These are phyloP conservation scores for Tetramitus jugosus DNA, from an alignment of 208 protist species.

Conservation along the genomic window DNA sequence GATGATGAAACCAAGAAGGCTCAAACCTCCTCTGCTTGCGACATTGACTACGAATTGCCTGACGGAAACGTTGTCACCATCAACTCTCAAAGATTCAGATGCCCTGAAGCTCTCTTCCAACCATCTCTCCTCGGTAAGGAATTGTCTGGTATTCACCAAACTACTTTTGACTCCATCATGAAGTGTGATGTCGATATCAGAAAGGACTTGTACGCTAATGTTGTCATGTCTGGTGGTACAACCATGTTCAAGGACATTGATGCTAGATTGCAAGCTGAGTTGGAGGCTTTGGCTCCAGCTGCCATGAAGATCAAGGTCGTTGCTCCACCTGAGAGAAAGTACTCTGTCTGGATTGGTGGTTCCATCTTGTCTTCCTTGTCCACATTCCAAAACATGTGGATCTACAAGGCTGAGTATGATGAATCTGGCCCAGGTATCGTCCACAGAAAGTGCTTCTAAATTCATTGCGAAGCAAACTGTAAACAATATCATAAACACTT, in stretches of 20 bases:
- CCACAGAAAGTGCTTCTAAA: too few relatives aligned
- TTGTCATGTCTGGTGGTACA: too few relatives aligned
- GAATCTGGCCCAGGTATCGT: too few relatives aligned
- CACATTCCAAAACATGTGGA: conserved; percentile 66
- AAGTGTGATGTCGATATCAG: conserved; percentile 83
- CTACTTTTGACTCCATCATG: conserved; percentile 91
- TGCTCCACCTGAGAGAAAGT: too few relatives aligned
- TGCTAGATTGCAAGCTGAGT: conserved; percentile 70
- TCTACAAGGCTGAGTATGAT: conserved; percentile 82
- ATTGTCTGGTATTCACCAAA: conserved; percentile 85
- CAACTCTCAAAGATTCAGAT: too few relatives aligned
- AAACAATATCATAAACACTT: too few relatives aligned
- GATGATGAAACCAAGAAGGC: conserved; percentile 54
- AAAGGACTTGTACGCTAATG: conserved; percentile 64
- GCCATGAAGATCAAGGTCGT: too few relatives aligned
- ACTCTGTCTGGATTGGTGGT: too few relatives aligned
- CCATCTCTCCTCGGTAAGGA: conserved; percentile 84
- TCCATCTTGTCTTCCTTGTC: conserved; percentile 55
- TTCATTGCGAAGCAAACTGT: too few relatives aligned
- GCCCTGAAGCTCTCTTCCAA: conserved; percentile 92
- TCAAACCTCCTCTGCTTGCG: conserved; percentile 31
- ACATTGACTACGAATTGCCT: conserved; percentile 57
- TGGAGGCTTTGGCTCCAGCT: conserved; percentile 50
- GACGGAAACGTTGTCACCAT: conserved; percentile 73
- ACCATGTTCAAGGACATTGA: too few relatives aligned